Evolutionary conservation across 345 rosid genomes (phyloP).

Genomic region (Firmiana major): DNA sequence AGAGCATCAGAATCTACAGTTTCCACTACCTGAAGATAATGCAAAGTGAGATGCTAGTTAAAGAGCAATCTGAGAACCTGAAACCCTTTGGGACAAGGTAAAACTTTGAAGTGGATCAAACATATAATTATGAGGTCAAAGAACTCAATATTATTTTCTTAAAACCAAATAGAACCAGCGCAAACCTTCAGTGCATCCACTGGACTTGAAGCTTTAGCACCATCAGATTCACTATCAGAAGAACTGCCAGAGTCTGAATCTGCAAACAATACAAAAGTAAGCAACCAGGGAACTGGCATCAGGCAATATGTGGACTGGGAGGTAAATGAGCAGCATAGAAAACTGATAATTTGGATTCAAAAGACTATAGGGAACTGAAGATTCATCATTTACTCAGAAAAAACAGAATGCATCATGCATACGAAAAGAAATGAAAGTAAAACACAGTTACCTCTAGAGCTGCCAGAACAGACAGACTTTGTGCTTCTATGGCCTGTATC

Average conservation of each 20-base stretch:
- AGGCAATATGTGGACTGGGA: background rate
- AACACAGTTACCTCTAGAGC: slow-evolving; percentile 47
- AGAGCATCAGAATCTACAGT: slow-evolving; percentile 38
- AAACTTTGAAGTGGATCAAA: background rate
- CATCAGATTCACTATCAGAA: slow-evolving; percentile 52
- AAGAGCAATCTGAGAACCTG: background rate
- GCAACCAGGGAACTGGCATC: background rate
- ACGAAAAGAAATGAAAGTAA: background rate
- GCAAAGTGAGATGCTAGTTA: background rate
- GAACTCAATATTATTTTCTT: background rate
- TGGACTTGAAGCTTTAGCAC: slow-evolving; percentile 41
- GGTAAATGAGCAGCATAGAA: background rate
- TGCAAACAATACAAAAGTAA: slow-evolving; percentile 19
- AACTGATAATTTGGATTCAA: background rate
- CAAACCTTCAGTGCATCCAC: slow-evolving; percentile 42
- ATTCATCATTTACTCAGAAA: background rate
- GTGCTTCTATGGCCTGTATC: slow-evolving; percentile 26
- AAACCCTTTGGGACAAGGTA: background rate
- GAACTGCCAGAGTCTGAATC: slow-evolving; percentile 63
- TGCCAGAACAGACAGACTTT: slow-evolving; percentile 35
- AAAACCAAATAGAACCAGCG: slow-evolving; percentile 7
- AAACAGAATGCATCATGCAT: background rate
- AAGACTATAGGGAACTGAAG: slow-evolving; percentile 7
- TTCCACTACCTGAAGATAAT: slow-evolving; percentile 38
- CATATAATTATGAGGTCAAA: background rate